Base-by-base conservation (phyloP, 352 stramenopile genomes). In the Phytophthora megakarya region DNA sequence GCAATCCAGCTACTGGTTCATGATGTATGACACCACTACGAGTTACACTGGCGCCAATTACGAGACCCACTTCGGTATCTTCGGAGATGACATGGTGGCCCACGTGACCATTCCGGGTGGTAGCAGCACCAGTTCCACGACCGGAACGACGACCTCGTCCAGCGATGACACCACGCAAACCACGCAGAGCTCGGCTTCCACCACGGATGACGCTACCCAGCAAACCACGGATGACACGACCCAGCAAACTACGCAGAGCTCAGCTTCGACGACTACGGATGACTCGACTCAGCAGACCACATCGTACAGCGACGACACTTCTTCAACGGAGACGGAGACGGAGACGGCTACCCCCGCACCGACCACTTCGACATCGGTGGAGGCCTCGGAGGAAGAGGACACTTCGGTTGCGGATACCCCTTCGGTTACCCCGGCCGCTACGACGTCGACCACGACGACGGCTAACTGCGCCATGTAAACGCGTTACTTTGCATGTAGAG, bases 21-120 rank as follows among this genome's bases (percentile, higher is more conserved):
- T 84, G 73, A 81, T 84, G 74, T 86, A 81, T 70, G 77, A 86
- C 51, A 78, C 67, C 32, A 84, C 54, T 37, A 46, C 52, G 33
- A 74, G 72, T 59, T 81, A 86, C 72, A 70, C 61, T 3, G 69
- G 72, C 30, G 51, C 44, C 23, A 70, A 81, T 44, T 88, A 79
- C 67, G 79, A 88, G 61, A 84, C 61, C 38, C 71, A 76, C 70
- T 88, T 88, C 61, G 79, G 79, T 52, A 54, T 88, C 46, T 75
- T 72, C 35, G 68, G 58, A 21, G 70, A 73, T 53, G 75, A 87
- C 61, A 76, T 65, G 57, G 54, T 56, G 46, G 62, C 76, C 43
- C 71, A 85, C 65, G 67, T 82, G 37, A 61, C 55, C 30, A 74
- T 85, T 52, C 76, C 76, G 9, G 47, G 39, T 35, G 54, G 40